phyloP scores from a whole-genome alignment of 306 rosid species.

The Cyamopsis tetragonoloba region DNA sequence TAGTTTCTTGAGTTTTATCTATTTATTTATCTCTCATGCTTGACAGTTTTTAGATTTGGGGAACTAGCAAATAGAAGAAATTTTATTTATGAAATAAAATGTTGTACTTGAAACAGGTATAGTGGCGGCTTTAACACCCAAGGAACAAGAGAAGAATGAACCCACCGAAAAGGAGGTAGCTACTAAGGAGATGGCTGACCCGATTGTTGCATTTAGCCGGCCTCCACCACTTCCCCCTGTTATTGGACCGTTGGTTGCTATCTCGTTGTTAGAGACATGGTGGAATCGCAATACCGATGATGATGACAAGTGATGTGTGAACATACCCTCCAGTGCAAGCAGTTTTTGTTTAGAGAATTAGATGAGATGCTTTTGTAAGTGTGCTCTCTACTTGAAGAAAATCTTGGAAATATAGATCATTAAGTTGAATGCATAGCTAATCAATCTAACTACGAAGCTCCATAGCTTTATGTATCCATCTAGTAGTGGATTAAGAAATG shows the following conservation, averaged over 20 bases:
- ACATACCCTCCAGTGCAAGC: background rate
- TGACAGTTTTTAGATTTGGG: background rate
- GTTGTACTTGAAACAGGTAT: constrained; percentile 36
- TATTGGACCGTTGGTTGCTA: constrained; percentile 53
- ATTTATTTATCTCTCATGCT: background rate
- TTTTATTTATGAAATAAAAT: background rate
- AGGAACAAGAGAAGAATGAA: constrained; percentile 39
- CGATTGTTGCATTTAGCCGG: constrained; percentile 50
- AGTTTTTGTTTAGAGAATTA: background rate
- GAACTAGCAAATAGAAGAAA: background rate
- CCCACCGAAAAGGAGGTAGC: constrained; percentile 28
- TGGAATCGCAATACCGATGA: constrained; percentile 34
- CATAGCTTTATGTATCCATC: constrained; percentile 47
- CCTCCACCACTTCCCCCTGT: constrained; percentile 73
- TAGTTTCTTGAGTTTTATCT: background rate
- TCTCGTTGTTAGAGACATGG: constrained; percentile 51
- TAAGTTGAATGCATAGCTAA: constrained; percentile 28
- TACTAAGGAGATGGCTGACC: constrained; percentile 45
- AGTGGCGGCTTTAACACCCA: constrained; percentile 35
- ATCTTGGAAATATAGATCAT: constrained; percentile 28
- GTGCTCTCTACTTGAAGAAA: constrained; percentile 35
- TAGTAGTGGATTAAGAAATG: constrained; percentile 40
- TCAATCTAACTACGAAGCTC: constrained; percentile 21
- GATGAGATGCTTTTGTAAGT: background rate
- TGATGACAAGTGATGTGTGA: constrained; percentile 37